A percentile compares a stretch with the other conserved stretches of the same genome.
Evolutionary conservation across 2,329 filamentous ascomycete genomes (phyloP).

Genomic region (Colletotrichum neosansevieriae): DNA sequence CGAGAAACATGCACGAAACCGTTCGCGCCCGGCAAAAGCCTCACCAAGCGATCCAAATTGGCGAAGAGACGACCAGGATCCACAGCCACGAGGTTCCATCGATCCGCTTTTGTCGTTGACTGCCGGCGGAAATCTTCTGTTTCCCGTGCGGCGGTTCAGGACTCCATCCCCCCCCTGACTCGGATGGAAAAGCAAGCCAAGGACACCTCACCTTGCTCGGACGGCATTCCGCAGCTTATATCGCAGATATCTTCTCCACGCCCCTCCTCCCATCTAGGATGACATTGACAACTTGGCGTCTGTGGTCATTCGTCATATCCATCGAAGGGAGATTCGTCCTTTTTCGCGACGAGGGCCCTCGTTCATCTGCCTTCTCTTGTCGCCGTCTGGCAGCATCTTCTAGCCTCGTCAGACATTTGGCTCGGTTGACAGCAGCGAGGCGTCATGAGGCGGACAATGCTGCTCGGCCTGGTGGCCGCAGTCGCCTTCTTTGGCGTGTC

Average conservation of each 20-base stretch:
- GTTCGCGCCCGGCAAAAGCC: not conserved
- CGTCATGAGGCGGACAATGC: conserved; percentile 37
- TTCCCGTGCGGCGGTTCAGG: conserved; percentile 2
- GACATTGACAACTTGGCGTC: conserved; percentile 9
- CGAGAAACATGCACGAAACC: conserved; percentile 27
- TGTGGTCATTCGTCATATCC: conserved; percentile 3
- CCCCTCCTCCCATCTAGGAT: not conserved
- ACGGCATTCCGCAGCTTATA: conserved; percentile 22
- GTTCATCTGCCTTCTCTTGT: not conserved
- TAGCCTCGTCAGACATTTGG: not conserved
- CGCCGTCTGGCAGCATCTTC: not conserved
- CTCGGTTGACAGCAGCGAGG: not conserved
- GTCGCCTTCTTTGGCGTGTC: conserved; percentile 36
- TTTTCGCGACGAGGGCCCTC: not conserved
- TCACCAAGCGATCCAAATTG: not conserved
- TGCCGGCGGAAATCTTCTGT: not conserved
- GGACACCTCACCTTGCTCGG: not conserved
- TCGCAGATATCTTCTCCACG: not conserved
- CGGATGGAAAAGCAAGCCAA: not conserved
- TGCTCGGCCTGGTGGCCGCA: conserved; percentile 33
- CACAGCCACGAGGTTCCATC: conserved; percentile 25
- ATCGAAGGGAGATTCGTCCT: conserved; percentile 5
- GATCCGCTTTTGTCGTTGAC: conserved; percentile 1
- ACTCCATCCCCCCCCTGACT: not conserved
- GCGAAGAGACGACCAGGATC: not conserved